Base-by-base conservation (phyloP, 2,329 filamentous ascomycete genomes). In the Ceratocystis huliohia region DNA sequence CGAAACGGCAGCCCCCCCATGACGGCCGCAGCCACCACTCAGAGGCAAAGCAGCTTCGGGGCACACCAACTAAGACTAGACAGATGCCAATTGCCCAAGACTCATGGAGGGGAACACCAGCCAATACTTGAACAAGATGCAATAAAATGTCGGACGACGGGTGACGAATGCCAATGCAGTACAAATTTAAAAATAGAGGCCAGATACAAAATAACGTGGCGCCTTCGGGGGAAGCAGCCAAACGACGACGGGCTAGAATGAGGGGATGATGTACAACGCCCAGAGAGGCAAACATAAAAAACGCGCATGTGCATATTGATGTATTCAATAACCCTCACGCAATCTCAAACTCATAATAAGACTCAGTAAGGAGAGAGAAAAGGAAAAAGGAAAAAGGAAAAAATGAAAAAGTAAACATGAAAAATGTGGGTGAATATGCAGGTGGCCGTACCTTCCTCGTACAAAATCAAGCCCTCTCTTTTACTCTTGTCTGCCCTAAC, bases 381-480 rank as follows among this genome's bases (percentile, higher is more conserved):
- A 50, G 46, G 46, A 7, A 22, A 20, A 50, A 22, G 15, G n/a
- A 20, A 7, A 22, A 20, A 7, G 22, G 5, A 10, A 50, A 8
- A 33, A 33, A 2, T 1, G 7, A 33, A 33, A 33, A 33, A 33
- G 30, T 33, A 33, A 53, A 53, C 13, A 41, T 53, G n/a, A 22
- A 59, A 30, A 37, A 20, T 33, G 28, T 10, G 56, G 25, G 56
- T 59, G 56, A 59, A 59, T 33, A 59, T 59, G 56, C 56, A 59
- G 13, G 28, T 37, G 15, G 4, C 56, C 56, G 56, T 59, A 59
- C 13, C 30, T 33, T 28, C 56, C 56, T 59, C 56, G 56, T 30
- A 59, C 56, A 37, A 59, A 59, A 33, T 3, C 56, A 59, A 59
- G 56, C 56, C 56, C 56, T 59, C 13, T 30, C 33, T 2, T 37